A percentile compares a stretch with the other conserved stretches of the same genome.
These are phyloP conservation scores for Talaromyces rugulosus DNA, from an alignment of 2,329 filamentous ascomycete species.

Conservation along the genomic window DNA sequence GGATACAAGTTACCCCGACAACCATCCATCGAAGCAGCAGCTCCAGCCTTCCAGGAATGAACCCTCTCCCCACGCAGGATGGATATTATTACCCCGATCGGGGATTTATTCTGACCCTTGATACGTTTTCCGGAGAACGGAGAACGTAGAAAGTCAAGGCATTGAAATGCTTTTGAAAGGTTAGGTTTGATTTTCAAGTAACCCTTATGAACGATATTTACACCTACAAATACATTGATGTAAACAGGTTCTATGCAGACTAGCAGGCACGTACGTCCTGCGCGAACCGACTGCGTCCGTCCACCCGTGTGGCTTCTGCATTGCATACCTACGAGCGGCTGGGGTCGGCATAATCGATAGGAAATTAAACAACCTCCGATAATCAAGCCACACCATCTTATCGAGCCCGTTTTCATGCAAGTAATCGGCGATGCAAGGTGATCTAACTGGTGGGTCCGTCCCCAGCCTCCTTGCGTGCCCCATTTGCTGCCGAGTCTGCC, in stretches of 20 bases:
- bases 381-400: not conserved
- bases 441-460: not conserved
- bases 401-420: not conserved
- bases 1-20: not conserved
- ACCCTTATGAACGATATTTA: too few species aligned
- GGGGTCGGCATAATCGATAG: slow-evolving; percentile 1
- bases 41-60: not conserved
- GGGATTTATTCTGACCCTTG: not conserved
- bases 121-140: not conserved
- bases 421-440: not conserved
- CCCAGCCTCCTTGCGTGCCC: not conserved
- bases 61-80: not conserved
- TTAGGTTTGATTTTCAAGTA: not conserved
- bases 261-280: not conserved
- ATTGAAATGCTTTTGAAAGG: not conserved
- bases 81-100: not conserved
- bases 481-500: not conserved
- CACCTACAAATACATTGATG: not conserved
- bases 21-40: not conserved
- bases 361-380: not conserved
- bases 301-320: not conserved
- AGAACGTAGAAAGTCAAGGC: not conserved
- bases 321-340: not conserved
- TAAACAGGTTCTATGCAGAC: not conserved
- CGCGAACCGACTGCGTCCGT: not conserved